These are phyloP conservation scores for Pontederia paniculata DNA, from an alignment of 176 grass and related monocot species.

Conservation along the genomic window DNA sequence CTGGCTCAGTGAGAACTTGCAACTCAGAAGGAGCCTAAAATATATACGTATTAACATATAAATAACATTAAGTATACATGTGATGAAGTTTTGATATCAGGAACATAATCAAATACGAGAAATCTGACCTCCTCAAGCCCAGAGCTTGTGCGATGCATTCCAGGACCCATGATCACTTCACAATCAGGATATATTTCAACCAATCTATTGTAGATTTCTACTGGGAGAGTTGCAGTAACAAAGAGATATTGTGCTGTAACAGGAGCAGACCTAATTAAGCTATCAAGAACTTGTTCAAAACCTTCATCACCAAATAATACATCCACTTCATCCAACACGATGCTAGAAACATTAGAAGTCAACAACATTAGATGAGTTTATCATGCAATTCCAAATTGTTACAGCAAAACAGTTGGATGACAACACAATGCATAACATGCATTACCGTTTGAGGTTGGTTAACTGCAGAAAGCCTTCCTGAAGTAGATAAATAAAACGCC, in stretches of 20 bases:
- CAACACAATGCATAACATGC: neutral
- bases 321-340: slow-evolving; percentile 90
- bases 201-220: slow-evolving; percentile 88
- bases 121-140: slow-evolving; percentile 74
- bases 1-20: too few relatives aligned
- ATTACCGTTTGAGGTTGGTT: slow-evolving; percentile 72
- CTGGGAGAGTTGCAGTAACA: slow-evolving; percentile 77
- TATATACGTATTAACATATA: neutral
- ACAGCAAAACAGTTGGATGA: neutral
- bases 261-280: slow-evolving; percentile 56
- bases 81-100: neutral
- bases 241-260: slow-evolving; percentile 82
- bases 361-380: neutral
- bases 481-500: slow-evolving; percentile 73
- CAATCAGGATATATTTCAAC: slow-evolving; percentile 83
- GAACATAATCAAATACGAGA: neutral
- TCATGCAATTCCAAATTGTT: too few relatives aligned
- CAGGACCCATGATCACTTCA: slow-evolving; percentile 80
- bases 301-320: slow-evolving; percentile 81
- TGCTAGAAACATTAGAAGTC: slow-evolving; percentile 27
- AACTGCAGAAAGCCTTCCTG: slow-evolving; percentile 71
- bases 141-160: slow-evolving; percentile 82
- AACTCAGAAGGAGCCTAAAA: too few relatives aligned
- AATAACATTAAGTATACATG: neutral
- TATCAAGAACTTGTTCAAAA: slow-evolving; percentile 81